Evolutionary conservation across 805 yeast genomes (phyloP), one percentile per base, ranked within the genome.

Genomic region (Spathaspora hagerdaliae): DNA sequence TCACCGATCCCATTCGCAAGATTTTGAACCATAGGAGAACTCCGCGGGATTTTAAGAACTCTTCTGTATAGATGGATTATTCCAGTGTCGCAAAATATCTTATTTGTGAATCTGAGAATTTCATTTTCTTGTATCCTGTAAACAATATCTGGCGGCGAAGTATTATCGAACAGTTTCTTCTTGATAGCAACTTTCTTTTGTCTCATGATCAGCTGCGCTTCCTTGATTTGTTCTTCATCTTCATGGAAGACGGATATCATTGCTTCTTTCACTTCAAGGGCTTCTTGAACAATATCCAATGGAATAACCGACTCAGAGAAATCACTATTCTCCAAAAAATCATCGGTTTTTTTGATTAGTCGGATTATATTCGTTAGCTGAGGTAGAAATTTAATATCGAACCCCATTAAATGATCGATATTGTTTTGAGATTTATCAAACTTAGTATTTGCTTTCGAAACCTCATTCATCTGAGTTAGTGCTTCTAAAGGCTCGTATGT

Each of bases 391-490:
- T 71, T 71, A 10, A 82, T 68, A 51, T 86, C 90, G 58, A 87
- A 79, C 1, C 94, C 95, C 43, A 76, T 65, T 41, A 83, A 66
- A 46, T 75, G 77, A 56, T 84, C 89, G 42, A 84, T 78, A 51
- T 78, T 80, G 29, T 64, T 49, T 38, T 59, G 60, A 14, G 65
- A 60, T 38, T 36, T 40, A 19, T 36, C 24, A 31, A 31, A 12
- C 4, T 11, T 11, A 11, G 13, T 10, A 2, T 11, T 27, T 26
- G 44, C 19, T 7, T 45, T 49, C 26, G 61, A 51, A 31, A 48
- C 39, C 41, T 54, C 51, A 48, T 65, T 54, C 27, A 53, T 36
- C 13, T 48, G 44, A 7, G 58, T 51, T 6, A 63, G 53, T 2
- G 54, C 49, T 29, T 58, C 57, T 3, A 56, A 58, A 1, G 67